These are phyloP conservation scores for Suillus americanus DNA, from an alignment of 768 basidiomycete species.

Conservation along the genomic window DNA sequence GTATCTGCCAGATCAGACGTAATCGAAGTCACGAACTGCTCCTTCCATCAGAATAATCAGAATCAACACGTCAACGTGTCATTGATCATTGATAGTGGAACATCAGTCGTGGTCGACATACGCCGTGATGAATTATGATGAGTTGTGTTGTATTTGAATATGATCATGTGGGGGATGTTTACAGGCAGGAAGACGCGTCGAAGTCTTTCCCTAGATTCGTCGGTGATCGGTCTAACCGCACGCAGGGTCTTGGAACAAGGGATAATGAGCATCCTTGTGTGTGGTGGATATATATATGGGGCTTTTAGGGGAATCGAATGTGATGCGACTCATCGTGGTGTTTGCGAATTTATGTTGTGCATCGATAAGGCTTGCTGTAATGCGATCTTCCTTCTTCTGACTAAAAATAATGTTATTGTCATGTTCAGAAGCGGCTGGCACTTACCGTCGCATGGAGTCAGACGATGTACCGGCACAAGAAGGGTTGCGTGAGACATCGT, in stretches of 20 bases:
- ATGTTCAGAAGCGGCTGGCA: neutral
- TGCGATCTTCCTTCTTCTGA: neutral
- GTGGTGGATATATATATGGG: neutral
- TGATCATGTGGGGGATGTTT: neutral
- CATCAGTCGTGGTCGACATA: neutral
- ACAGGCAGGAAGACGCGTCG: neutral
- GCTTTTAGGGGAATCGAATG: neutral
- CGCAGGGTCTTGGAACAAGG: neutral
- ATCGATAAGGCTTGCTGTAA: too few species aligned
- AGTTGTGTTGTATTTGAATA: neutral
- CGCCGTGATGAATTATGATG: neutral
- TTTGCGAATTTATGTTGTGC: neutral
- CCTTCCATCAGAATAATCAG: neutral
- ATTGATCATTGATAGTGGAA: neutral
- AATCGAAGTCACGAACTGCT: neutral
- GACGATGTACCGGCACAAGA: neutral
- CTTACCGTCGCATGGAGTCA: neutral
- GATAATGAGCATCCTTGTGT: neutral
- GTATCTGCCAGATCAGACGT: too few species aligned
- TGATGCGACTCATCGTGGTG: neutral
- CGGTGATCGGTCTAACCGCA: neutral
- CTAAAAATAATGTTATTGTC: too few species aligned
- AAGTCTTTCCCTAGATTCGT: neutral
- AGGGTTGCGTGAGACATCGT: neutral
- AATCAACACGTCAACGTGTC: neutral